Conservation (phyloP, 2,329 filamentous ascomycete genomes). For the Fusarium musae region DNA sequence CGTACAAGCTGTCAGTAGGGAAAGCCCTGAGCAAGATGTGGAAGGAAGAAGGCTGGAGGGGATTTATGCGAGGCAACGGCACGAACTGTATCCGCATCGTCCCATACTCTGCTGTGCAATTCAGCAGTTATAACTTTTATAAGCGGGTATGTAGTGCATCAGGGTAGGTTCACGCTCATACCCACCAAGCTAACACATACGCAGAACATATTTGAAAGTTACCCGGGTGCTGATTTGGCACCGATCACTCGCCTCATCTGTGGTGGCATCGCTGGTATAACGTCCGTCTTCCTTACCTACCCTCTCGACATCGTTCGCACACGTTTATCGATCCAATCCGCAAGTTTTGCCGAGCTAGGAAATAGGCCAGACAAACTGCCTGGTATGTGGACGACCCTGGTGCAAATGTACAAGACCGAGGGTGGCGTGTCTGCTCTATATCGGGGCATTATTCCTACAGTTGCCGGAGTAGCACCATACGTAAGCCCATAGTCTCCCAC, state of each 20-base stretch:
- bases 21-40: constrained; percentile 96
- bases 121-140: constrained; percentile 98
- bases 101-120: constrained; percentile 97
- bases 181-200: constrained; percentile 5
- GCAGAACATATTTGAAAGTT: constrained; percentile 78
- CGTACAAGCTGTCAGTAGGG: constrained; percentile 92
- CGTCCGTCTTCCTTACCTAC: constrained; percentile 94
- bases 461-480: constrained; percentile 95
- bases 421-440: constrained; percentile 90
- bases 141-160: constrained; percentile 73
- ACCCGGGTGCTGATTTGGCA: constrained; percentile 77
- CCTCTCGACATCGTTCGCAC: constrained; percentile 98
- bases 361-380: constrained; percentile 75
- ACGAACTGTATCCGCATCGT: constrained; percentile 99
- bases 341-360: constrained; percentile 86
- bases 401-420: constrained; percentile 88
- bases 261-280: constrained; percentile 91
- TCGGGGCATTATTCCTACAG: constrained; percentile 90
- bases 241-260: constrained; percentile 84
- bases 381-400: constrained; percentile 90
- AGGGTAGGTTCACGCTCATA: too few relatives aligned
- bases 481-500: constrained; percentile 58
- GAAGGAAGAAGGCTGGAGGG: constrained; percentile 94
- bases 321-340: constrained; percentile 94
- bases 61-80: constrained; percentile 97